Evolutionary conservation across 768 basidiomycete species (phyloP).

Genomic region (Clavulina sp.): DNA sequence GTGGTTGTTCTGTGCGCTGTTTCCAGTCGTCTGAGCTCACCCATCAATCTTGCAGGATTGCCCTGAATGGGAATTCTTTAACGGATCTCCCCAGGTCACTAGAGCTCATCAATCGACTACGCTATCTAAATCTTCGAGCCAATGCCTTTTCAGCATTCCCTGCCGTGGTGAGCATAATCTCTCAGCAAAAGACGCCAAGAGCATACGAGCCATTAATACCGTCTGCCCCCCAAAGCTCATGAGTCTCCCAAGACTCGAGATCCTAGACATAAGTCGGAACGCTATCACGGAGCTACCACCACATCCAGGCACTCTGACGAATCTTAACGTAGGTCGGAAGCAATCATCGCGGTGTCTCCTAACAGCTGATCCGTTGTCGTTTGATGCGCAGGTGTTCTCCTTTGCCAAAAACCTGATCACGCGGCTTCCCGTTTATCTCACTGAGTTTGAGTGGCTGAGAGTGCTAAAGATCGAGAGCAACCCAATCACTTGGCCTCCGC

Average conservation of each 20-base stretch:
- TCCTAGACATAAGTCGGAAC: constrained; percentile 87
- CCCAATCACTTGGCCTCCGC: constrained; percentile 86
- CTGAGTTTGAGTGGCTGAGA: constrained; percentile 50
- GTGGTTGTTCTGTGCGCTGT: background rate
- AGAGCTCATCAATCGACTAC: constrained; percentile 47
- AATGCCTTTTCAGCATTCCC: constrained; percentile 76
- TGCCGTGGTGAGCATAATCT: constrained; percentile 47
- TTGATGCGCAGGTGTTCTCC: constrained; percentile 52
- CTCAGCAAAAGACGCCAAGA: background rate
- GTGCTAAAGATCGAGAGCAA: constrained; percentile 81
- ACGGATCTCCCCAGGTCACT: constrained; percentile 61
- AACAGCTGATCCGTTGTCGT: background rate
- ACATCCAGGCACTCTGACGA: constrained; percentile 57
- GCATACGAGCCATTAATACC: background rate
- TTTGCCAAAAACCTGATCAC: constrained; percentile 72
- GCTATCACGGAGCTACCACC: constrained; percentile 66
- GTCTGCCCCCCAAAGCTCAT: constrained; percentile 66
- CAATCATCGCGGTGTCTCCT: background rate
- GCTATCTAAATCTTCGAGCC: constrained; percentile 75
- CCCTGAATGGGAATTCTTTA: constrained; percentile 73
- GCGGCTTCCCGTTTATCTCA: constrained; percentile 60
- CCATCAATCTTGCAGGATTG: constrained; percentile 35
- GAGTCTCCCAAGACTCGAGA: constrained; percentile 72
- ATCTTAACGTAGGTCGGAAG: constrained; percentile 43
- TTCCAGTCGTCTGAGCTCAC: background rate